A percentile compares a stretch with the other conserved stretches of the same genome.
Evolutionary conservation across 257 asterid species (phyloP).

Genomic region (Capsicum rhomboideum): DNA sequence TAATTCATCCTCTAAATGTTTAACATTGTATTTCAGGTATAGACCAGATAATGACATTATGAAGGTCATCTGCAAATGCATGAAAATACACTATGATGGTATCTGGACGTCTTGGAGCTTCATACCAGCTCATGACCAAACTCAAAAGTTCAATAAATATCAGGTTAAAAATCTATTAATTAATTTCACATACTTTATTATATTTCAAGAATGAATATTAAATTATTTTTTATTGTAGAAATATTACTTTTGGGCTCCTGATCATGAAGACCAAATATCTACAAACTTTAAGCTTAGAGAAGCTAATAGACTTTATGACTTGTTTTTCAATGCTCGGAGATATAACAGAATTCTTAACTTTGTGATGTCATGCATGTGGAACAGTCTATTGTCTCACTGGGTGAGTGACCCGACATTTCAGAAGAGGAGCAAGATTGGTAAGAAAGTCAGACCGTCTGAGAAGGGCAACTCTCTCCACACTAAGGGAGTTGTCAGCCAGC

Average conservation of each 20-base stretch:
- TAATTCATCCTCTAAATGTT: too few relatives aligned
- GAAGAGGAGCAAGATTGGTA: neutral
- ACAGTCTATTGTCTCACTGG: neutral
- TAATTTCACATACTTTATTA: neutral
- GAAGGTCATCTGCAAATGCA: too few relatives aligned
- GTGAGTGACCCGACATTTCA: too few relatives aligned
- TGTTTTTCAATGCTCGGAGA: too few relatives aligned
- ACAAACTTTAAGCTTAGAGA: neutral
- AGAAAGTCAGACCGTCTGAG: neutral
- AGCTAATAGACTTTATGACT: too few relatives aligned
- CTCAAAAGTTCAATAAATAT: neutral
- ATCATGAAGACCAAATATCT: neutral
- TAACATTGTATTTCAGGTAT: too few relatives aligned
- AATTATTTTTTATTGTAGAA: too few relatives aligned
- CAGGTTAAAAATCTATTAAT: neutral
- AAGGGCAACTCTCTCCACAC: neutral
- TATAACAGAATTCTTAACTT: neutral
- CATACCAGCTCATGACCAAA: neutral
- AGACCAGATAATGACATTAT: too few relatives aligned
- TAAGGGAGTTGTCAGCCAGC: neutral
- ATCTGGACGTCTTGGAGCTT: neutral
- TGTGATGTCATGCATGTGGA: too few relatives aligned
- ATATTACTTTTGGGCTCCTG: neutral
- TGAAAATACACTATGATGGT: neutral
- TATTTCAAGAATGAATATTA: too few relatives aligned